Base-by-base conservation (phyloP, 2,329 filamentous ascomycete species). In the Colletotrichum orbiculare region DNA sequence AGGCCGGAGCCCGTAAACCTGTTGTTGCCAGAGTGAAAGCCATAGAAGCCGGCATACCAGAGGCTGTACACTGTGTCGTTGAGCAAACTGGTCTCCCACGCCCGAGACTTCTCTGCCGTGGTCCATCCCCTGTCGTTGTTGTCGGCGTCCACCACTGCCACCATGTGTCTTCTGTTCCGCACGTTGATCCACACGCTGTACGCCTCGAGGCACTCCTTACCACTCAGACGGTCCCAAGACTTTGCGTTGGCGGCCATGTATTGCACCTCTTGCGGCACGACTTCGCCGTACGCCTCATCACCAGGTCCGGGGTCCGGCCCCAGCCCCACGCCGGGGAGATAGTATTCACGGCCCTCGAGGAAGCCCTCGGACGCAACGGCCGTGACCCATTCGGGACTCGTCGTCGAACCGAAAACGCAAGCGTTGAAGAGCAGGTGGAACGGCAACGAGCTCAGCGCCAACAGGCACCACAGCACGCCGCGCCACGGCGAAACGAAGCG, bases 361-460 rank as follows among this genome's bases (percentile, higher is more conserved):
- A 68, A 47, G 25, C 67, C 45, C 8, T 55, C 53, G 10, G 53
- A 13, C 2, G 53, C 53, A 15, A 47, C n/a, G 48, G 46, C 57
- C 60, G 37, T 55, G 47, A 15, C 52, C 38, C 9, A 57, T 54
- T 7, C 46, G 50, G 38, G 67, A 17, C 9, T 67, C 66, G 8
- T 57, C 68, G 52, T 33, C 37, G 42, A 34, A 0, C 35, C 53
- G 34, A 60, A 66, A 8, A 67, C 64, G 45, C 39, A 63, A 9
- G 55, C 68, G 48, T 69, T 71, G 49, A 72, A 71, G 25, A 75
- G 63, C 2, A 74, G 42, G 55, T 75, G 72, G 4, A 76, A 64
- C 1, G 73, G 74, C 8, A 75, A 15, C 1, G 73, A 72, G 25
- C 60, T 71, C 2, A 71, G 15, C 12, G 66, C 46, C 12, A 75